Base-by-base conservation (phyloP, 768 basidiomycete species). In the Mycena olivaceomarginata region DNA sequence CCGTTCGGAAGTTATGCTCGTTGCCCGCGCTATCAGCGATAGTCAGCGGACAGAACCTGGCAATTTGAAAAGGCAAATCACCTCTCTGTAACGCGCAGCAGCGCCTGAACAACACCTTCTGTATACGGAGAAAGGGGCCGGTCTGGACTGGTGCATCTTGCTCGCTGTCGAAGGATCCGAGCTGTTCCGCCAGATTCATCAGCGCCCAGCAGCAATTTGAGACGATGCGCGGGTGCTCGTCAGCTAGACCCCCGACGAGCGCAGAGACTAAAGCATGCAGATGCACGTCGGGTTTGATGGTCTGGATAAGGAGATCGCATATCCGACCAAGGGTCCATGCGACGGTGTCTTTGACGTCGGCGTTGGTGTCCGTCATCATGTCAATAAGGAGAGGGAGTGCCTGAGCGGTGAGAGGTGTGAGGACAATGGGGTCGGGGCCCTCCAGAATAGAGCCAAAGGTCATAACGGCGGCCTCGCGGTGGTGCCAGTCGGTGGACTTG, bases 251-350 rank as follows among this genome's bases (percentile, higher is more conserved):
- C 67, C 86, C 87, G 13, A 99, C 96, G 66, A 99, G 90, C 10
- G 96, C 97, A 12, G 93, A 90, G 72, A 99, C 88, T 70, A 99
- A 89, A 11, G 93, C 91, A 77, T 95, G 94, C 11, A 99, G 89
- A 84, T 98, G 97, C 2, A 95, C 91, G 79, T 98, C 96, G 2
- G 95, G 94, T 82, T 97, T 95, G 88, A 99, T 97, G 20, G 94
- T 92, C 64, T 91, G 86, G 80, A 98, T 93, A 79, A 99, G 89
- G 72, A 96, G 86, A 82, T 99, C 98, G 82, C 97, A 98, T 79
- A 99, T 98, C 53, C 97, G 90, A 22, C 98, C 98, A 16, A 99
- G 90, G 1, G 98, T 99, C 98, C 98, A 99, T 3, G 98, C 98
- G 39, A 96, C 97, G 1, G 97, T 98, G 84, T 99, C 98, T 86